Base-by-base conservation (phyloP, 768 basidiomycete genomes). In the Macrocybe gigantea region DNA sequence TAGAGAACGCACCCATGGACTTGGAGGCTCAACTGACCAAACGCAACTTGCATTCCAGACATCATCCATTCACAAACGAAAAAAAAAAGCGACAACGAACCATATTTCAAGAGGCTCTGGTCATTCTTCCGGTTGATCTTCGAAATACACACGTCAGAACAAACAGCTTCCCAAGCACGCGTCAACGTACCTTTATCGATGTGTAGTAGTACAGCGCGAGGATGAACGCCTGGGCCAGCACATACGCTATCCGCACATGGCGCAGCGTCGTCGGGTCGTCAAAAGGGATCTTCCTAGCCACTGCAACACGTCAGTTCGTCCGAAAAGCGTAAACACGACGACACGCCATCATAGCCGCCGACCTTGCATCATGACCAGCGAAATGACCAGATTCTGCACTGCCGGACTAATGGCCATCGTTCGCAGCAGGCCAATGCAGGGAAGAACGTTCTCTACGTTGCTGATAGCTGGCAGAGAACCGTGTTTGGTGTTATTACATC, bases 81-180 rank as follows among this genome's bases (percentile, higher is more conserved):
- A 22, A 22, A 22, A 22, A 22, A 22, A 22, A 34, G 12, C 14
- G 5, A 38, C 38, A 29, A 44, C 40, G 5, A 13, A 85, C 89
- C 89, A 69, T 95, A 99, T 79, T 96, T 99, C 59, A 99, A 74
- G 29, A 95, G 90, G 1, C 92, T 92, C 65, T 86, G 80, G 70
- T 99, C 95, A 59, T 98, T 98, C 81, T 93, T 94, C 60, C 78
- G 69, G 77, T 90, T 94, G 67, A 97, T 82, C 91, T 96, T 13
- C 41, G 51, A 48, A 31, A 42, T 30, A 29, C 14, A 39, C 33
- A 35, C 1, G 8, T 45, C 7, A 33, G 5, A 35, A 29, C 10
- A 31, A 2, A 34, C 33, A 7, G 5, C 2, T 29, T 10, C 37
- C 6, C 6, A 38, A 7, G 13, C 11, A n/a, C 39, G 12, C 30